Evolutionary conservation across 768 basidiomycete genomes (phyloP).

Genomic region (Boletus patriciae): DNA sequence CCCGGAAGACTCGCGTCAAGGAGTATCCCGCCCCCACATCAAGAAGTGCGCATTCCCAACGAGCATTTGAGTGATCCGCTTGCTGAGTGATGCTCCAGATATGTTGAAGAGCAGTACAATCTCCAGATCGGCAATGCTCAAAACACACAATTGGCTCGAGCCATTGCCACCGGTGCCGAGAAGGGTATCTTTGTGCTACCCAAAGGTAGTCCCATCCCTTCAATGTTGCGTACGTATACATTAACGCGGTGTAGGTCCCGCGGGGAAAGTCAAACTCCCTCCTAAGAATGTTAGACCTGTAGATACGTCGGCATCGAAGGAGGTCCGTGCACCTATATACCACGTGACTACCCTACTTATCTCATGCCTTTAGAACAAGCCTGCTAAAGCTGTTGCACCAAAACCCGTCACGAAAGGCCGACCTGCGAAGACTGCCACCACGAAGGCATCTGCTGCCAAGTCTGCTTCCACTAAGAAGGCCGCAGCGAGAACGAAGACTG

Average conservation of each 20-base stretch:
- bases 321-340: constrained; percentile 42
- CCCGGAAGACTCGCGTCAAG: constrained; percentile 74
- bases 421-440: constrained; percentile 28
- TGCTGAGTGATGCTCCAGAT: constrained; percentile 48
- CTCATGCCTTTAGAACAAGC: constrained; percentile 26
- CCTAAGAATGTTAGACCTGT: constrained; percentile 53
- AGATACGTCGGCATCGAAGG: constrained; percentile 56
- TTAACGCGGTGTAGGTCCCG: constrained; percentile 34
- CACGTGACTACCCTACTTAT: constrained; percentile 26
- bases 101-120: constrained; percentile 79
- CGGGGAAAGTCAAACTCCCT: constrained; percentile 66
- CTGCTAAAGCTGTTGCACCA: constrained; percentile 32
- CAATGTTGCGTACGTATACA: background rate
- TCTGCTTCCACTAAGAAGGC: constrained; percentile 25
- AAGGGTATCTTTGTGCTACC: constrained; percentile 83
- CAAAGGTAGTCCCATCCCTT: constrained; percentile 58
- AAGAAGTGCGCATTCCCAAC: constrained; percentile 69
- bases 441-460: constrained; percentile 28
- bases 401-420: constrained; percentile 26
- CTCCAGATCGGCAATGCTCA: constrained; percentile 79
- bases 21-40: constrained; percentile 88
- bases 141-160: constrained; percentile 72
- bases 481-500: constrained; percentile 39
- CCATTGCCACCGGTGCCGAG: constrained; percentile 79
- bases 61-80: constrained; percentile 11